Evolutionary conservation across 225 moss, liverwort and hornwort genomes (phyloP).

Genomic region (Rhytidiadelphus loreus): DNA sequence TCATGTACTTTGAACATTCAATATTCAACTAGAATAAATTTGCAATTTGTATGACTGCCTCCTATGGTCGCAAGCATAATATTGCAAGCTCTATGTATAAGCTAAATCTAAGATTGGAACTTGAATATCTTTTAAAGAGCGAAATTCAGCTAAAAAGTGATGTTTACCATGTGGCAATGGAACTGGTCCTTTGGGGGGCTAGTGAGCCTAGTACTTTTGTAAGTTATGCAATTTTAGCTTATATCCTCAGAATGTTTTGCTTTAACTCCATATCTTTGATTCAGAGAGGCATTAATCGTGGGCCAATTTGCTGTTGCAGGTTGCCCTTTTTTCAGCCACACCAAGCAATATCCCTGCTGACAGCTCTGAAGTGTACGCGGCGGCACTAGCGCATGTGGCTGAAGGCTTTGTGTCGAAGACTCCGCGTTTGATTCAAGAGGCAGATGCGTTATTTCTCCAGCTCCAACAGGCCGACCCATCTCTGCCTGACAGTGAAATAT

Average conservation of each 20-base stretch:
- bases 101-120: neutral
- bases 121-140: neutral
- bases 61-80: neutral
- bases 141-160: neutral
- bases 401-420: conserved; percentile 70
- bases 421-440: conserved; percentile 75
- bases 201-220: neutral
- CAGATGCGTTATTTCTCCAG: conserved; percentile 85
- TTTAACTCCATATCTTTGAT: neutral
- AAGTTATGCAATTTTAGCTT: neutral
- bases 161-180: neutral
- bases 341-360: conserved; percentile 93
- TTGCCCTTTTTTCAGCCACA: conserved; percentile 66
- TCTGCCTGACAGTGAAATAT: conserved; percentile 14
- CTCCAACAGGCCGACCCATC: conserved; percentile 61
- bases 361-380: conserved; percentile 83
- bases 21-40: neutral
- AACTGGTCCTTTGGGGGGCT: neutral
- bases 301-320: conserved; percentile 24
- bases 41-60: neutral
- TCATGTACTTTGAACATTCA: neutral
- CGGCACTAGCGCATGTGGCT: conserved; percentile 78
- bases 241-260: neutral
- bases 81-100: neutral
- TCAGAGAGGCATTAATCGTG: neutral